Evolutionary conservation across 2,329 filamentous ascomycete genomes (phyloP).

Genomic region (Falciphora oryzae): DNA sequence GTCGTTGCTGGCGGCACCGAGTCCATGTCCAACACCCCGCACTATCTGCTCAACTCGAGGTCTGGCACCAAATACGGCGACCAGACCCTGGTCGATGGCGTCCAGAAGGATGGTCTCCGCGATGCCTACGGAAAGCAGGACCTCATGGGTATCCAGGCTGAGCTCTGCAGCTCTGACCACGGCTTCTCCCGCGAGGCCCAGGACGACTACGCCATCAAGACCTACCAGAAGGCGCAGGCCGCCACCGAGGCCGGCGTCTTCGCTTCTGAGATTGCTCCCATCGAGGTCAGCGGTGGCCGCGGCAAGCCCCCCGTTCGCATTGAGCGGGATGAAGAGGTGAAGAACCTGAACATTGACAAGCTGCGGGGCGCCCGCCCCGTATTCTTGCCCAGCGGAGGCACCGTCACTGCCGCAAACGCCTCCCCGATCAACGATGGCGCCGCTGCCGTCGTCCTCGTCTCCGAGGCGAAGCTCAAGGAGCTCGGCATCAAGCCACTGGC

Average conservation of each 20-base stretch:
- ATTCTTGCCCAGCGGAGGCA: slow-evolving; percentile 74
- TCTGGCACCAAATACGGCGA: slow-evolving; percentile 91
- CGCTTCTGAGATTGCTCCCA: slow-evolving; percentile 77
- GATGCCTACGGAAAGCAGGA: slow-evolving; percentile 90
- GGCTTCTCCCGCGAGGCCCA: slow-evolving; percentile 76
- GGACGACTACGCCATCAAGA: slow-evolving; percentile 92
- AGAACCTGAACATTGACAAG: slow-evolving; percentile 85
- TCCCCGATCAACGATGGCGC: slow-evolving; percentile 95
- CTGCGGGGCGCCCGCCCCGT: slow-evolving; percentile 79
- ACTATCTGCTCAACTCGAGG: slow-evolving; percentile 87
- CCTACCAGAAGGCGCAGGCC: slow-evolving; percentile 88
- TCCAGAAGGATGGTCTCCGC: slow-evolving; percentile 90
- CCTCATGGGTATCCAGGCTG: slow-evolving; percentile 90
- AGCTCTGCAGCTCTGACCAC: slow-evolving; percentile 87
- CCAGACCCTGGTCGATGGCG: slow-evolving; percentile 80
- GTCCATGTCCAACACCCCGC: slow-evolving; percentile 97
- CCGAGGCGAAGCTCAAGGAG: slow-evolving; percentile 89
- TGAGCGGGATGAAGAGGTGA: slow-evolving; percentile 88
- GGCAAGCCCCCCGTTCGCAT: slow-evolving; percentile 82
- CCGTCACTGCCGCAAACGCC: slow-evolving; percentile 92
- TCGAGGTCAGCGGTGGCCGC: slow-evolving; percentile 81
- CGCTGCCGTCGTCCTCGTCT: slow-evolving; percentile 86
- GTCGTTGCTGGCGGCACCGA: slow-evolving; percentile 93
- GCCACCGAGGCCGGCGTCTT: slow-evolving; percentile 80
- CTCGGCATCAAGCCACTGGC: slow-evolving; percentile 86